phyloP scores from a whole-genome alignment of 805 yeast genomes.

The Ogataea kodamae region DNA sequence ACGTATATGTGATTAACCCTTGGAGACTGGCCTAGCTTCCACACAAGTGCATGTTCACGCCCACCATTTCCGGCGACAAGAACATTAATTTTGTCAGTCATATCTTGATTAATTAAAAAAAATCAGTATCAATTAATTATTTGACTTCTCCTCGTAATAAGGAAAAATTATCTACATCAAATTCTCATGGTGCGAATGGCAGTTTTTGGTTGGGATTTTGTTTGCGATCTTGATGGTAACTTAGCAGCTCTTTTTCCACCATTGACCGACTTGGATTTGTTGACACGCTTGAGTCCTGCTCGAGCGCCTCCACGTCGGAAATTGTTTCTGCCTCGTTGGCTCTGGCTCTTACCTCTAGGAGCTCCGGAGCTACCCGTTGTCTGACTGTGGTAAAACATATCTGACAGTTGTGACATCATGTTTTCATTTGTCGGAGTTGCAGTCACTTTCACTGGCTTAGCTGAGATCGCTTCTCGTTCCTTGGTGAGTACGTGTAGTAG shows the following conservation, averaged over 20 bases:
- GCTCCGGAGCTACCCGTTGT: constrained; percentile 1
- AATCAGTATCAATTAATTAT: constrained; percentile 4
- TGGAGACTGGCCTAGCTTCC: constrained; percentile 82
- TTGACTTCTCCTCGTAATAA: constrained; percentile 11
- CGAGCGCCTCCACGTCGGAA: constrained; percentile 8
- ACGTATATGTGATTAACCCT: constrained; percentile 72
- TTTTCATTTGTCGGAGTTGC: constrained; percentile 16
- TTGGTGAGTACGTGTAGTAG: constrained; percentile 24
- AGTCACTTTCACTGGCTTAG: neutral
- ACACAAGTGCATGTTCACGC: constrained; percentile 94
- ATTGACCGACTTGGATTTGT: constrained; percentile 1
- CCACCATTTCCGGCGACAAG: constrained; percentile 97
- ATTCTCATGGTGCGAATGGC: constrained; percentile 20
- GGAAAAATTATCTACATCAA: too few relatives aligned
- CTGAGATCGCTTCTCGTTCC: constrained; percentile 13
- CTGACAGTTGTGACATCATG: constrained; percentile 16
- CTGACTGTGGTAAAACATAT: constrained; percentile 13
- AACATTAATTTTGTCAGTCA: constrained; percentile 43
- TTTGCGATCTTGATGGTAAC: constrained; percentile 1
- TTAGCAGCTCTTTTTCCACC: constrained; percentile 1
- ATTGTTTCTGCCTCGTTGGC: constrained; percentile 13
- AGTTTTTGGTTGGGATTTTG: constrained; percentile 5
- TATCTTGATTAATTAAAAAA: constrained; percentile 4
- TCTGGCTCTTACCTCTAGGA: constrained; percentile 13
- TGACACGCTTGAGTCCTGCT: constrained; percentile 3